Evolutionary conservation across 345 rosid genomes (phyloP).

Genomic region (Euphorbia tirucalli): DNA sequence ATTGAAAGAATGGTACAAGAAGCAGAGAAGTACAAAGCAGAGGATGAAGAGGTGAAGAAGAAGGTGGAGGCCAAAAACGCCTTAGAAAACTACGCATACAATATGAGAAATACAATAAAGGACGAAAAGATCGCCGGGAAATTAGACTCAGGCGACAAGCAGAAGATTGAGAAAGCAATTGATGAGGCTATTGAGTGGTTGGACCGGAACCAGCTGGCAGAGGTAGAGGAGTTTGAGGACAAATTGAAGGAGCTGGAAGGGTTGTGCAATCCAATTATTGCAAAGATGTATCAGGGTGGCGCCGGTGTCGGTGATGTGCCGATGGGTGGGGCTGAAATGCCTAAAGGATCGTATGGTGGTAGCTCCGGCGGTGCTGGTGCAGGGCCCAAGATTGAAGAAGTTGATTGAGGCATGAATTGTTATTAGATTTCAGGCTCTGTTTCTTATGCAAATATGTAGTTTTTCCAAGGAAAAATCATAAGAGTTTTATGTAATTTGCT

Average conservation of each 20-base stretch:
- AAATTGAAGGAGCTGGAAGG: conserved; percentile 19
- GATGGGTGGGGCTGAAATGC: conserved; percentile 19
- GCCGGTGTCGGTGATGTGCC: conserved; percentile 9
- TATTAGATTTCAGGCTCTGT: not conserved
- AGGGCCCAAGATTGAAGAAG: conserved; percentile 26
- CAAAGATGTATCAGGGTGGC: conserved; percentile 14
- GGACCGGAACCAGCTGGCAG: conserved; percentile 21
- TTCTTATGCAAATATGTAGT: not conserved
- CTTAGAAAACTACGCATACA: conserved; percentile 19
- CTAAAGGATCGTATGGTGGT: not conserved
- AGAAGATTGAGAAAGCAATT: conserved; percentile 24
- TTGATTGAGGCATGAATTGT: conserved; percentile 7
- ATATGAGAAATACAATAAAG: conserved; percentile 13
- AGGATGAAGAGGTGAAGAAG: conserved; percentile 16
- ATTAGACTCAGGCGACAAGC: conserved; percentile 9
- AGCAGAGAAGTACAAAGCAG: conserved; percentile 12
- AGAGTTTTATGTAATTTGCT: too few species aligned
- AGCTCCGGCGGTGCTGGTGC: conserved; percentile 12
- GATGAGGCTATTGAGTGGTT: conserved; percentile 24
- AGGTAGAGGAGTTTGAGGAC: conserved; percentile 20
- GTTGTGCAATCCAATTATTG: not conserved
- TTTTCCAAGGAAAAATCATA: too few species aligned
- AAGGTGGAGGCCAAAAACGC: conserved; percentile 11
- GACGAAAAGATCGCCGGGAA: conserved; percentile 9
- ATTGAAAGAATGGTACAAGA: conserved; percentile 18